Percentiles rank a stretch among this genome's conserved stretches.
These are phyloP conservation scores for Umbilicus rupestris DNA, from an alignment of 164 flowering plant species.

Conservation along the genomic window DNA sequence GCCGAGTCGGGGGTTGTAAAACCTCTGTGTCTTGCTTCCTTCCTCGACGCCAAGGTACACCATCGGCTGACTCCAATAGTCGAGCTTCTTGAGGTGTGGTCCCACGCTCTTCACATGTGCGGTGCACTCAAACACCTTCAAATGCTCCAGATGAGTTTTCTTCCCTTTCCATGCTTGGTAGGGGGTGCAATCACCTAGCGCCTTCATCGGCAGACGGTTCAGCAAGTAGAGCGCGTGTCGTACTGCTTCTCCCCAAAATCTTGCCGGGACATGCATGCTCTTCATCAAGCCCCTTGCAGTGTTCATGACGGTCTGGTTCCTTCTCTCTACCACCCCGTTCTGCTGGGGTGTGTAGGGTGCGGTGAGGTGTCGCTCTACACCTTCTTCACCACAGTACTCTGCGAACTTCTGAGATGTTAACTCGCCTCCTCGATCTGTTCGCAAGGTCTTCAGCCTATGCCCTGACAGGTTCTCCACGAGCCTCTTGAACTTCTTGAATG, in stretches of 20 bases:
- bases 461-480: background rate
- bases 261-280: background rate
- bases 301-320: background rate
- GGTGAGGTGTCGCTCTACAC: background rate
- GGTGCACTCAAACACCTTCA: too few species aligned
- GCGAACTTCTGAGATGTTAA: background rate
- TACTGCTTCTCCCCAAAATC: conserved; percentile 8
- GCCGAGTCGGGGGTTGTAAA: background rate
- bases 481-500: background rate
- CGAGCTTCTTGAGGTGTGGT: conserved; percentile 3
- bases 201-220: conserved; percentile 8
- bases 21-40: conserved; percentile 4
- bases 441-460: background rate
- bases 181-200: background rate
- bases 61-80: conserved; percentile 2
- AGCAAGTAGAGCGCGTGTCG: background rate
- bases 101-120: conserved; percentile 6
- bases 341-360: conserved; percentile 6
- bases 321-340: too few species aligned
- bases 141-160: conserved; percentile 9
- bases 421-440: background rate
- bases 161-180: conserved; percentile 2
- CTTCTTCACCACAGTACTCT: background rate
- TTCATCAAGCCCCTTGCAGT: conserved; percentile 4
- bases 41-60: conserved; percentile 9